Evolutionary conservation across 805 yeast genomes (phyloP), one percentile per base, ranked within the genome.

Genomic region (Yarrowia divulgata): DNA sequence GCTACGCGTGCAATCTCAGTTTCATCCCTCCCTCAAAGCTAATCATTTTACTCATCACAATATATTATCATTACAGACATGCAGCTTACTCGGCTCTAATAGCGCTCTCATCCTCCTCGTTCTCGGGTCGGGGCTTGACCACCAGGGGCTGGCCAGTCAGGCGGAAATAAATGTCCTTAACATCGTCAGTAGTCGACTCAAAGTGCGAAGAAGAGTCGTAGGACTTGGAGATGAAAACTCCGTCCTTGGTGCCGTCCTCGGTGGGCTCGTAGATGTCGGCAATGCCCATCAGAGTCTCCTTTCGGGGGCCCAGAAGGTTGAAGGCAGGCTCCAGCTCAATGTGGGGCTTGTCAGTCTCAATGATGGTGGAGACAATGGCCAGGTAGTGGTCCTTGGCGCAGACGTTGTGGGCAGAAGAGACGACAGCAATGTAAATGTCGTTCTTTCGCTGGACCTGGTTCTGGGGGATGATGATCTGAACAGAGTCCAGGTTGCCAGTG

Each of bases 161-260:
- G 79, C 98, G 87, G 79, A 89, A 88, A 79, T 95, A 95, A 68
- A 95, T 85, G 79, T 94, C 97, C 80, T 92, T 93, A 74, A 95
- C 97, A 79, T 95, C 98, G 78, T 95, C 98, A 48, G 99, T 95
- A 75, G 97, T 90, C 52, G 93, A 82, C 80, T 95, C 99, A 78
- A 95, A 95, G 81, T 95, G 99, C 10, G 97, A 92, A 10, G 97
- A 85, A 1, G 98, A 90, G 78, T 95, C 99, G 78, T 93, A 95
- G 70, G 97, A 90, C 81, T 86, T 90, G 46, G 98, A 92, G 70
- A 95, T 84, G 80, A 81, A 95, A 63, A 95, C 87, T 69, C 89
- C 87, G 78, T 90, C 93, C 71, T 84, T 82, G 18, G 89, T 82
- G 12, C 99, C 99, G 77, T 92, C 97, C 46, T 86, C 90, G 13